Base-by-base conservation (phyloP, 768 basidiomycete species). In the Boletus vinaceobasis region DNA sequence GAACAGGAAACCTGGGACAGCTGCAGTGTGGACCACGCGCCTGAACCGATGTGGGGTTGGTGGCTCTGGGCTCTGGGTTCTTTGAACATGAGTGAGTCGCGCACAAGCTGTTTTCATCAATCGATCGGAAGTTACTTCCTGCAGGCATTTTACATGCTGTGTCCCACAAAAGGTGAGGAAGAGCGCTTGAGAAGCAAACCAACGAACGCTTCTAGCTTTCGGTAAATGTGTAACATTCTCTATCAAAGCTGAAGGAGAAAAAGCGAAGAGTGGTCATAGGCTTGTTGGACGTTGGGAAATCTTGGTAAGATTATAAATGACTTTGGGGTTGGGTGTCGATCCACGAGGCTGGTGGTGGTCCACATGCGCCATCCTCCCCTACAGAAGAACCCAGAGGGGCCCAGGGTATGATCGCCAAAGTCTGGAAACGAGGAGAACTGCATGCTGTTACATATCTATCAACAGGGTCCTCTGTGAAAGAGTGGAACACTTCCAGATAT, bases 401-500 rank as follows among this genome's bases (percentile, higher is more conserved):
- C 23, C 8, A 13, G 46, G 13, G n/a, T 21, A 27, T 14, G 7
- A 29, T 40, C 27, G 1, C 21, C 14, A 29, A 29, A 7, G 33
- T 4, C 14, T 7, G 19, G 39, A 31, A 45, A 50, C 27, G 40
- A 48, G 49, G 43, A 23, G 9, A 50, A 7, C 52, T 14, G 14
- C 42, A 29, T 40, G 45, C 23, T 21, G 33, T 7, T 6, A 9
- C 26, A n/a, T 29, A 15, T 35, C 13, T 21, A 43, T 10, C 8
- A 9, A 46, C 17, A 2, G 5, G 27, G 1, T n/a, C 35, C 9
- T 31, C 14, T 23, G 45, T 33, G 40, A 27, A 35, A 33, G 35
- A 29, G 33, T 29, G 35, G n/a, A 38, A 10, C 35, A 14, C 11
- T 4, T 31, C 11, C 36, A 3, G 15, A 53, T 64, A 63, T 57